Base-by-base conservation (phyloP, 1,139 yeast genomes). In the Debaryomyces sp. region DNA sequence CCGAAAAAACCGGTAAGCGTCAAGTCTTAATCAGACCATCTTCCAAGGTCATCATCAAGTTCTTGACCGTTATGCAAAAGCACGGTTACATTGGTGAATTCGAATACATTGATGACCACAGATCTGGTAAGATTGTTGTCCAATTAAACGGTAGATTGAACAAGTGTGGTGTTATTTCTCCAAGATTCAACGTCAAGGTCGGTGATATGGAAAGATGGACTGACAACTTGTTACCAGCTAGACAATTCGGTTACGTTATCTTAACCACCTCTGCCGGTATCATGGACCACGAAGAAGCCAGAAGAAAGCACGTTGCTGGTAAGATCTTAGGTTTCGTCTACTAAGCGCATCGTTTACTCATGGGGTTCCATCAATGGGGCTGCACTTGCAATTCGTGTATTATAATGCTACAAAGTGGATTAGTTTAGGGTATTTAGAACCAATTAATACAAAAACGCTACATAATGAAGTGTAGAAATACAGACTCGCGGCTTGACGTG, bases 221-320 rank as follows among this genome's bases (percentile, higher is more conserved):
- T 65, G 96, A 85, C 75, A 91, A 90, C 85, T 85, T 92, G 73
- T 82, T 92, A 71, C 98, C 98, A 70, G 96, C 98, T 60, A 90
- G 98, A 87, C 98, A 92, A 79, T 92, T 92, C 70, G 98, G 98
- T 81, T 91, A 80, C 80, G 92, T 92, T 70, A 88, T 92, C 75
- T 85, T 92, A 71, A 92, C 99, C 75, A 94, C 99, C 65, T 94
- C 99, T 67, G 97, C 98, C 67, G 99, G 99, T 80, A 94, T 94
- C 67, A 91, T 94, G 97, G 98, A 94, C 83, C 99, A 94, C 81
- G 99, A 94, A 82, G 99, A 94, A 82, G 99, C 99, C 66, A 91
- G 97, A 86, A 89, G 98, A 87, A 94, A 94, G 89, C 98, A 94
- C 78, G 98, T 92, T 66, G 90, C 97, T 64, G 98, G 98, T 77